These are phyloP conservation scores for Magnolia officinalis DNA, from an alignment of 164 flowering plant species.

Conservation along the genomic window DNA sequence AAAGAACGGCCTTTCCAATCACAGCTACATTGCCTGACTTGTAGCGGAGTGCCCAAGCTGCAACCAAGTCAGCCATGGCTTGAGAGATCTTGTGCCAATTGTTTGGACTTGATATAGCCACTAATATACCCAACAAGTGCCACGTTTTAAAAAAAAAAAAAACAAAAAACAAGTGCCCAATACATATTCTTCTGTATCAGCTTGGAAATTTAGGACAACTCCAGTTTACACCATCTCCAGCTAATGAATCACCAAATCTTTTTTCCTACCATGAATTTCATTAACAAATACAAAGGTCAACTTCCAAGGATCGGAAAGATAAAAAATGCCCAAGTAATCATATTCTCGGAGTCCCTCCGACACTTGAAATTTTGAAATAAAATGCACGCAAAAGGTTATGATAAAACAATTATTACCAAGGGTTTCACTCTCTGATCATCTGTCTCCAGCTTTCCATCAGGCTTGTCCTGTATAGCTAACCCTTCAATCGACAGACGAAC, in stretches of 20 bases:
- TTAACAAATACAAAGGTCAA: background rate
- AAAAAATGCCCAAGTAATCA: background rate
- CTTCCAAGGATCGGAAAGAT: background rate
- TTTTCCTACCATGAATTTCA: too few relatives aligned
- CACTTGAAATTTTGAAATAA: background rate
- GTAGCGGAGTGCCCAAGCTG: background rate
- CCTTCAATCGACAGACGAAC: conserved; percentile 32
- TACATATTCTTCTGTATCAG: too few relatives aligned
- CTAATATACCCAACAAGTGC: too few relatives aligned
- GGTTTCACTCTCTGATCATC: conserved; percentile 12
- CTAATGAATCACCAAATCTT: too few relatives aligned
- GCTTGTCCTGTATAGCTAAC: conserved; percentile 24
- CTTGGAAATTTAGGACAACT: too few relatives aligned
- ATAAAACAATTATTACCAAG: conserved; percentile 34
- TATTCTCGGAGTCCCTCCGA: background rate
- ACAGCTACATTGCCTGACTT: background rate
- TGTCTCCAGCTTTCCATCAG: conserved; percentile 15
- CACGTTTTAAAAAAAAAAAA: too few relatives aligned
- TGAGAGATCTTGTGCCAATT: background rate
- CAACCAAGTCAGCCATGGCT: background rate
- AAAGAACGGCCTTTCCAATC: background rate
- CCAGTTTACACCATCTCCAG: too few relatives aligned
- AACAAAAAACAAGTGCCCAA: too few relatives aligned
- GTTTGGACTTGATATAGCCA: background rate
- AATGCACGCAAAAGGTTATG: background rate